Base-by-base conservation (phyloP, 108 stramenopile species). In the Poteriospumella lacustris region DNA sequence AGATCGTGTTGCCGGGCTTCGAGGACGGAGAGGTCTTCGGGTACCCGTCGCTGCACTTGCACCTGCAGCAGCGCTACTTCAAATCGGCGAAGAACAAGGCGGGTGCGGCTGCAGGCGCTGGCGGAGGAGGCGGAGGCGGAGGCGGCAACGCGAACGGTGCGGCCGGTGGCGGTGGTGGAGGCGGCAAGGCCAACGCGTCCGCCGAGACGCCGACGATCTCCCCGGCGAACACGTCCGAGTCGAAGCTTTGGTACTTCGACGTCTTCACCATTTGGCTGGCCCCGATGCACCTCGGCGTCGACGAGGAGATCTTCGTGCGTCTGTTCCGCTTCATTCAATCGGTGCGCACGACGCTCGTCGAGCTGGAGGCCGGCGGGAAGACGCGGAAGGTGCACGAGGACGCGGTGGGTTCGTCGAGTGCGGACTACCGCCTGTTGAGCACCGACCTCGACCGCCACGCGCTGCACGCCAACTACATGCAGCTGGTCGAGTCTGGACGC, bases 181-280 rank as follows among this genome's bases (percentile, higher is more conserved):
- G n/a, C n/a, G n/a, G n/a, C n/a, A n/a, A n/a, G n/a, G n/a, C n/a
- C n/a, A 39, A 39, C 36, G 36, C 28, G 3, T 5, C 36, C 28
- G 36, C 28, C 31, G 33, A 26, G 28, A 64, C 28, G 31, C 28
- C 31, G 29, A 19, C 15, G 15, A 41, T 38, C 15, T 9, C 40
- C 12, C 5, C 38, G 9, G n/a, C 36, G 26, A 42, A 44, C 42
- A 24, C 26, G 12, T n/a, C 26, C 9, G 12, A 39, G 38, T 42
- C 38, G 31, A 41, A 67, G 15, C 36, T 73, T 33, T 56, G 12
- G 41, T 73, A 73, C 42, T 73, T 73, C 36, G 70, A 73, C 42
- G 15, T 73, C 15, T 73, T 73, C 42, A 12, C 70, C 26, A 44
- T 73, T 19, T 73, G 70, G 70, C 9, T 73, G 12, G 70, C 70